Evolutionary conservation across 2,329 filamentous ascomycete genomes (phyloP), one percentile per base, ranked within the genome.

Genomic region (Trichoderma semiorbis): DNA sequence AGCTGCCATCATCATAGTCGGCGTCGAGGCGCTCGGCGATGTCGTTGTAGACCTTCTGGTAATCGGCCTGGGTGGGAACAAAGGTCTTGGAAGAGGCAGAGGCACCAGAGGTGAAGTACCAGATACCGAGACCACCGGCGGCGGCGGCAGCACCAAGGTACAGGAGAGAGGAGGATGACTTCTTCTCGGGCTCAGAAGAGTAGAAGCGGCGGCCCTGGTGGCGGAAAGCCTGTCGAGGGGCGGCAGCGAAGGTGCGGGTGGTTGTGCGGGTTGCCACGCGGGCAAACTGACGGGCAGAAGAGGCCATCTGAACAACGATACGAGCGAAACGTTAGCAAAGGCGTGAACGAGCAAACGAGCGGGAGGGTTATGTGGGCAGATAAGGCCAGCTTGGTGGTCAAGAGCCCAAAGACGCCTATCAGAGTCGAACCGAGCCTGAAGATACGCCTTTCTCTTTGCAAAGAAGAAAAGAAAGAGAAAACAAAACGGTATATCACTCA

Each of bases 1-100:
- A 98, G 85, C 92, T 96, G 77, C 96, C 95, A 82, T 99, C 95
- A 79, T 98, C 95, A 81, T 98, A 98, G 76, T 98, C 93, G 80
- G 97, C 90, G 84, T 98, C 93, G 70, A 98, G 86, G 73, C 87
- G 87, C 79, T 86, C 84, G 70, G 95, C 95, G 77, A 98, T 90
- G 79, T 91, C 91, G 81, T 98, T 89, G 86, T 98, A 98, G 69
- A 98, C 93, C 83, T 93, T 92, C 87, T 98, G 94, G 87, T 97
- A 98, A 84, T 99, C 94, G 78, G 92, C 91, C 83, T 92, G 90
- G 79, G 89, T 92, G 73, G 94, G 93, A 66, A 85, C 88, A 84
- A 95, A 92, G 76, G 89, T 80, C 79, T 88, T 88, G 80, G 85
- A 76, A 43, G 85, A 84, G 76, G 83, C 83, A 72, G 84, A 79